Evolutionary conservation across 2,329 filamentous ascomycete species (phyloP).

Genomic region (Paecilomyces sp.): DNA sequence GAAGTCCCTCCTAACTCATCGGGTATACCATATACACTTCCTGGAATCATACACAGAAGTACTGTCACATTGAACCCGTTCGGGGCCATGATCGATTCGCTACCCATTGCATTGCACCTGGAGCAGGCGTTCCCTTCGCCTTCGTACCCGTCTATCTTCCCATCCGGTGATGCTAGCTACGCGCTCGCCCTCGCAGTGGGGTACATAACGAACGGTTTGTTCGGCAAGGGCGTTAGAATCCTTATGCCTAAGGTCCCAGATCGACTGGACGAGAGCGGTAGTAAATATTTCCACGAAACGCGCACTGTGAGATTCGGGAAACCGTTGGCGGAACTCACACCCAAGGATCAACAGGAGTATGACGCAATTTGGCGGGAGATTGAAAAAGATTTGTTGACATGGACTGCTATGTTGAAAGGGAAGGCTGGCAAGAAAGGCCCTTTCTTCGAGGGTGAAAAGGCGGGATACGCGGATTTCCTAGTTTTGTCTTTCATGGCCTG

Average conservation of each 20-base stretch:
- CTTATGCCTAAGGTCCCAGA: conserved; percentile 17
- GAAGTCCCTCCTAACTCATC: conserved; percentile 13
- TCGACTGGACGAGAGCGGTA: conserved; percentile 19
- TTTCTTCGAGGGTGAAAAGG: conserved; percentile 25
- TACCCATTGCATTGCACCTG: conserved; percentile 24
- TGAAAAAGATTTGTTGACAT: conserved; percentile 11
- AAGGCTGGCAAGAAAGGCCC: conserved; percentile 22
- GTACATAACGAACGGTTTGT: conserved; percentile 7
- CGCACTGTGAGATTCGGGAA: conserved; percentile 19
- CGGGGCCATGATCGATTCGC: conserved; percentile 25
- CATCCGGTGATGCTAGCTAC: conserved; percentile 26
- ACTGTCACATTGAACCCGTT: conserved; percentile 15
- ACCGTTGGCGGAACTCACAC: conserved; percentile 20
- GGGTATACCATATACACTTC: conserved; percentile 21
- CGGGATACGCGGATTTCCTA: conserved; percentile 24
- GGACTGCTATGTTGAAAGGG: conserved; percentile 21
- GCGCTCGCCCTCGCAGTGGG: conserved; percentile 18
- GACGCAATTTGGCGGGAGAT: conserved; percentile 11
- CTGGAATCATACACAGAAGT: conserved; percentile 22
- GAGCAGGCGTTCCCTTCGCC: conserved; percentile 21
- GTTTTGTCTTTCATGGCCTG: conserved; percentile 18
- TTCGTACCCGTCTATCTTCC: conserved; percentile 20
- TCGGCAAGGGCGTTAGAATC: conserved; percentile 2
- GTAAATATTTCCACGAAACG: conserved; percentile 23
- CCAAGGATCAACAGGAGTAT: conserved; percentile 13